Conservation (phyloP, 2,329 filamentous ascomycete genomes). For the Tolypocladium tropicale region DNA sequence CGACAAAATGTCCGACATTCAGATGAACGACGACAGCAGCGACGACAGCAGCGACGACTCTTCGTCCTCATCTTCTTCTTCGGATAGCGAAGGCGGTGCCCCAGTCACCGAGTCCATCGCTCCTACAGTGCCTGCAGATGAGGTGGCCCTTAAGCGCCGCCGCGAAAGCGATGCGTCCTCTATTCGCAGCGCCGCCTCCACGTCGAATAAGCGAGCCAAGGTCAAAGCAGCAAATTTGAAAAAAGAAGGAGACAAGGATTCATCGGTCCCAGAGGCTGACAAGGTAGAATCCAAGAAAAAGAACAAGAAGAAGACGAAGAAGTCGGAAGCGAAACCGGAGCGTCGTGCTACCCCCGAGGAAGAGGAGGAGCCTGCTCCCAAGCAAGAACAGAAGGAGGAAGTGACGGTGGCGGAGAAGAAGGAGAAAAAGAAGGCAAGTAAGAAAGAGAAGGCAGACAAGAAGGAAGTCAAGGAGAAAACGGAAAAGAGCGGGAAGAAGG, state of each 20-base stretch:
- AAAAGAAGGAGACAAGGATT: constrained; percentile 4
- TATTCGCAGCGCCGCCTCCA: constrained; percentile 11
- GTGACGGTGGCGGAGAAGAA: constrained; percentile 12
- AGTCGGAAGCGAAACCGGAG: constrained; percentile 26
- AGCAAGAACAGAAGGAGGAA: constrained; percentile 5
- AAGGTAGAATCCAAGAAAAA: constrained; percentile 12
- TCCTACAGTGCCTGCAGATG: constrained; percentile 14
- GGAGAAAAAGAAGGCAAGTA: not conserved
- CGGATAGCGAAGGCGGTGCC: constrained; percentile 13
- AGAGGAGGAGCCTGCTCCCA: constrained; percentile 8
- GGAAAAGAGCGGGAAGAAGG: constrained; percentile 9
- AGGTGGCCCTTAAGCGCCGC: constrained; percentile 20
- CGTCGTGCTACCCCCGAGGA: constrained; percentile 15
- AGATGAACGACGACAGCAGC: constrained; percentile 1
- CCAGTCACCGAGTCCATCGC: constrained; percentile 10
- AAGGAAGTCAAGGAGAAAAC: constrained; percentile 6
- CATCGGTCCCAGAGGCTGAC: not conserved
- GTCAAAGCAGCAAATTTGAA: constrained; percentile 2
- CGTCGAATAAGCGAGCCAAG: constrained; percentile 7
- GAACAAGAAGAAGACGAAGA: constrained; percentile 7
- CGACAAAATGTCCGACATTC: constrained; percentile 5
- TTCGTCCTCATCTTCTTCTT: constrained; percentile 8
- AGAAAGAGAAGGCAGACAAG: constrained; percentile 6
- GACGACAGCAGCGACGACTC: constrained; percentile 6
- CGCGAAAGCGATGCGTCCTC: constrained; percentile 19